A percentile compares a stretch with the other conserved stretches of the same genome.
phyloP scores from a whole-genome alignment of 2,329 filamentous ascomycete species.

The Stachybotrys chartarum region DNA sequence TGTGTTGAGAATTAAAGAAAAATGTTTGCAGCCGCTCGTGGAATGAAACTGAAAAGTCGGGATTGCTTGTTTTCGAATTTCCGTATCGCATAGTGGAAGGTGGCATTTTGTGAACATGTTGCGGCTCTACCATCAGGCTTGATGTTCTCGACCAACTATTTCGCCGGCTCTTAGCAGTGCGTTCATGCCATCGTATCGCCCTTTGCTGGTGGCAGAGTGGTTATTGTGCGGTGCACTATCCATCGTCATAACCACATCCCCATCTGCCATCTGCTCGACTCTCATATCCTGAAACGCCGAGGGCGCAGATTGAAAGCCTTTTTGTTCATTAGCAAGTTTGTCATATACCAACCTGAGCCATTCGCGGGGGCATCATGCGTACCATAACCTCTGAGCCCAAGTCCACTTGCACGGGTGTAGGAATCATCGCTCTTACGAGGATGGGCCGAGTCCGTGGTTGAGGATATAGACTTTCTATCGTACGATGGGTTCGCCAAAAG shows the following conservation, averaged over 20 bases:
- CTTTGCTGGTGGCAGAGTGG: constrained; percentile 12
- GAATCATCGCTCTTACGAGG: constrained; percentile 7
- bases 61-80: too few relatives aligned
- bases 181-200: constrained; percentile 48
- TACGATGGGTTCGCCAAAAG: constrained; percentile 27
- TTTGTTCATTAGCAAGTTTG: neutral
- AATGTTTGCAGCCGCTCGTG: too few relatives aligned
- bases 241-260: constrained; percentile 23
- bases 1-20: too few relatives aligned
- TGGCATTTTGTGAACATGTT: too few relatives aligned
- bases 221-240: constrained; percentile 12
- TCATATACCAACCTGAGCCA: too few relatives aligned
- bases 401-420: constrained; percentile 9
- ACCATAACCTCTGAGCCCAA: constrained; percentile 27
- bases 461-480: constrained; percentile 22
- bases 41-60: too few relatives aligned
- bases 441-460: constrained; percentile 10
- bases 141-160: constrained; percentile 42
- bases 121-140: neutral
- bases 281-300: constrained; percentile 23
- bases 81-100: too few relatives aligned
- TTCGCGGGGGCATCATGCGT: constrained; percentile 12
- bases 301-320: constrained; percentile 25
- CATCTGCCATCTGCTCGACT: constrained; percentile 18
- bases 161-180: constrained; percentile 52